phyloP scores from a whole-genome alignment of 1,284 basidiomycete species.

The Apiotrichum gamsii region DNA sequence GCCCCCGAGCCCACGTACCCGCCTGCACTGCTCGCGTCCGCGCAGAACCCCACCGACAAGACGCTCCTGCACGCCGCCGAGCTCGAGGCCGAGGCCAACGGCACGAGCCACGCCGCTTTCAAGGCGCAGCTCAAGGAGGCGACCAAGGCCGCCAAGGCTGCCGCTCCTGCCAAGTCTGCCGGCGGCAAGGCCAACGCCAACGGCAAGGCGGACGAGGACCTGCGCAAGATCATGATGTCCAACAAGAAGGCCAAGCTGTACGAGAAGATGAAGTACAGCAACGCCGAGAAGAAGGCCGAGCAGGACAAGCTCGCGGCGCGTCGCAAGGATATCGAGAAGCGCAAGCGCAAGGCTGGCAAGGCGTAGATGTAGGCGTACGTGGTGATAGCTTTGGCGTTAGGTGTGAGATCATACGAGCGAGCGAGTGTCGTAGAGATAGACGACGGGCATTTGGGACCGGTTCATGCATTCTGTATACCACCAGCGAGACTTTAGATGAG shows the following conservation, averaged over 20 bases:
- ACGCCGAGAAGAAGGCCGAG: slow-evolving; percentile 73
- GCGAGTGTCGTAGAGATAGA: background rate
- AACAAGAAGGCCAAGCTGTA: slow-evolving; percentile 95
- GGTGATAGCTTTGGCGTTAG: background rate
- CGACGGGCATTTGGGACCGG: background rate
- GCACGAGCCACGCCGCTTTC: slow-evolving; percentile 76
- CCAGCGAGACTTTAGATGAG: background rate
- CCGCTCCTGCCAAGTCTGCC: slow-evolving; percentile 30
- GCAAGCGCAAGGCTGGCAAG: slow-evolving; percentile 50
- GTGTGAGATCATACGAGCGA: background rate
- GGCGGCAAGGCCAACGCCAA: slow-evolving; percentile 23
- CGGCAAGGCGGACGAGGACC: slow-evolving; percentile 63
- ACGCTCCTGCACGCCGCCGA: slow-evolving; percentile 80
- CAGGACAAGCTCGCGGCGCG: slow-evolving; percentile 57
- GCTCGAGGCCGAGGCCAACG: slow-evolving; percentile 84
- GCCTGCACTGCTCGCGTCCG: slow-evolving; percentile 55
- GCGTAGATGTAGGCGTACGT: background rate
- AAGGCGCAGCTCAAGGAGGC: slow-evolving; percentile 71
- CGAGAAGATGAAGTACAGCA: slow-evolving; percentile 87
- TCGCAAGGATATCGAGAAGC: slow-evolving; percentile 57
- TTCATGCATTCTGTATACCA: slow-evolving; percentile 11
- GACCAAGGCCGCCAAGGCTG: slow-evolving; percentile 49
- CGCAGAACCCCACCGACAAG: slow-evolving; percentile 57
- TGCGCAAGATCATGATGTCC: slow-evolving; percentile 98
- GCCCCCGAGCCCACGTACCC: slow-evolving; percentile 44